These are phyloP conservation scores for Immersiella caudata DNA, from an alignment of 495 filamentous ascomycete genomes.

Conservation along the genomic window DNA sequence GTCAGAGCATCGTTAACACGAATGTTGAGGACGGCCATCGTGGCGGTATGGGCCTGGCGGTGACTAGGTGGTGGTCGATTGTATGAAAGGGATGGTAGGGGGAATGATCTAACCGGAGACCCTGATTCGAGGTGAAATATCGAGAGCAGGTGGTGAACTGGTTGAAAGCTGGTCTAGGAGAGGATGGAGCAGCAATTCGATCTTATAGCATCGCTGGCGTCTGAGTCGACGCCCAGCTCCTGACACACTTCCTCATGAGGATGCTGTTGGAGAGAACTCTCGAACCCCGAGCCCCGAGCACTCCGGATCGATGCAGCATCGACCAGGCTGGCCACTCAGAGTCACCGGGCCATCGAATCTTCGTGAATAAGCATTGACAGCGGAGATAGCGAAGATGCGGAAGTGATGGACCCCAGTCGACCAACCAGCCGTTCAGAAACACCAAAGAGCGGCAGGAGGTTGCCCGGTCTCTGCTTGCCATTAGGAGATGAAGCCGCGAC, in stretches of 20 bases:
- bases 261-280: background rate
- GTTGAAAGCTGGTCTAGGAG: background rate
- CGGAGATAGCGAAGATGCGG: background rate
- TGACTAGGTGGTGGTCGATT: background rate
- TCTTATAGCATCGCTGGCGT: conserved; percentile 2
- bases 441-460: background rate
- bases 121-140: background rate
- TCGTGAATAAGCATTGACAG: conserved; percentile 6
- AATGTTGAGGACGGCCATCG: conserved; percentile 26
- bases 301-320: conserved; percentile 9
- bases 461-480: background rate
- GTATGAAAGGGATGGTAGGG: background rate
- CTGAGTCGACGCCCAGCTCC: background rate
- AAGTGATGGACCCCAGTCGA: background rate
- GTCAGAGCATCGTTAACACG: conserved; percentile 46
- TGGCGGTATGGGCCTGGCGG: background rate
- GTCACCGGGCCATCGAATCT: conserved; percentile 1
- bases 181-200: background rate
- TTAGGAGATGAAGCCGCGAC: background rate
- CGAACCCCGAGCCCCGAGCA: conserved; percentile 24
- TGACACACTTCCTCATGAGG: background rate
- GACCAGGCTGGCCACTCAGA: background rate
- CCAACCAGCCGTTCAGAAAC: background rate
- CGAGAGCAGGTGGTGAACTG: conserved; percentile 5
- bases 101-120: background rate